Evolutionary conservation across 2,329 filamentous ascomycete species (phyloP).

Genomic region (Cytospora piceae): DNA sequence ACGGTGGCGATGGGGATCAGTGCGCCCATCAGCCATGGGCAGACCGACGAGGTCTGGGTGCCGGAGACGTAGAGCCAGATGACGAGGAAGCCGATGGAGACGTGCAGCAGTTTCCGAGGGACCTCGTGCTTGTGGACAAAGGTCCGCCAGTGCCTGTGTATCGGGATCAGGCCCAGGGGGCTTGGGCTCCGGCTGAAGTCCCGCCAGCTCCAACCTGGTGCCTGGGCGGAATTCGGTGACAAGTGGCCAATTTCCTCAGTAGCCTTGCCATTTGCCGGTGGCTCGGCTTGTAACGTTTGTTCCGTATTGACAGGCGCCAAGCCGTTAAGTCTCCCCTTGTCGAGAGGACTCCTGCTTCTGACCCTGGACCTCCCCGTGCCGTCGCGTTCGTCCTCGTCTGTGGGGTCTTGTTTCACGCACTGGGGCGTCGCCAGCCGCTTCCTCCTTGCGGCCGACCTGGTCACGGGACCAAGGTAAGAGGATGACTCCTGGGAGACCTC

Average conservation of each 20-base stretch:
- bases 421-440: constrained; percentile 60
- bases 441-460: constrained; percentile 71
- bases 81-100: constrained; percentile 95
- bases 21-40: constrained; percentile 79
- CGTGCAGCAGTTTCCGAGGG: constrained; percentile 88
- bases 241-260: constrained; percentile 66
- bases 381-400: constrained; percentile 51
- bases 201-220: constrained; percentile 76
- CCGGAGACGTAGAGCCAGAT: constrained; percentile 83
- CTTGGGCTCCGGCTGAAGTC: constrained; percentile 91
- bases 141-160: constrained; percentile 87
- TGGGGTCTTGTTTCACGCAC: constrained; percentile 62
- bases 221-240: constrained; percentile 66
- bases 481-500: constrained; percentile 55
- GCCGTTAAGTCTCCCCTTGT: constrained; percentile 54
- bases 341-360: constrained; percentile 71
- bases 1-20: constrained; percentile 82
- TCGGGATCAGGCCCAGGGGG: constrained; percentile 90
- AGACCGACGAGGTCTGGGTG: constrained; percentile 75
- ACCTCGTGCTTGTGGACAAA: constrained; percentile 98
- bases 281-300: constrained; percentile 36
- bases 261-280: constrained; percentile 37
- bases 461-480: constrained; percentile 71
- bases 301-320: constrained; percentile 55
- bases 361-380: constrained; percentile 66